phyloP scores from a whole-genome alignment of 208 protist species.

The Trypanosoma grayi region DNA sequence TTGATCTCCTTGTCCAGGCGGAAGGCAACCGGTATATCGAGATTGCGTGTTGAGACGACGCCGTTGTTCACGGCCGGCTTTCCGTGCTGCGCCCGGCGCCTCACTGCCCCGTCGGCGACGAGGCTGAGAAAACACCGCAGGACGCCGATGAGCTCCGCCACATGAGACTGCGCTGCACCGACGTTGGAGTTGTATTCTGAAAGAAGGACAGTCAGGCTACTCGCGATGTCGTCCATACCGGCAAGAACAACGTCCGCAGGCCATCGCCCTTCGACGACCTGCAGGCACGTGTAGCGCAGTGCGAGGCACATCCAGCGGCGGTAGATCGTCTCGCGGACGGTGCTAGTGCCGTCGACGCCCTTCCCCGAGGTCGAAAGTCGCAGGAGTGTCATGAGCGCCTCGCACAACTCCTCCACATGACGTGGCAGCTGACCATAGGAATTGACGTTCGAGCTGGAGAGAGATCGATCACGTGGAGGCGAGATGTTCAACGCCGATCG shows the following conservation, averaged over 20 bases:
- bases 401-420: conserved; percentile 22
- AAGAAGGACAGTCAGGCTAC: neutral
- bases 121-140: conserved; percentile 21
- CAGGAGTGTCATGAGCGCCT: conserved; percentile 11
- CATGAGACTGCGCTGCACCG: conserved; percentile 7
- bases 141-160: conserved; percentile 10
- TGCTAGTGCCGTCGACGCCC: neutral
- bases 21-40: conserved; percentile 18
- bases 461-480: neutral
- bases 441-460: neutral
- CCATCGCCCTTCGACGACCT: conserved; percentile 19
- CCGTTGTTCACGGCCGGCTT: neutral
- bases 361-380: neutral
- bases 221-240: conserved; percentile 17
- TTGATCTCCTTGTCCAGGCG: neutral
- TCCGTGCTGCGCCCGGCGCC: neutral
- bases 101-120: conserved; percentile 1
- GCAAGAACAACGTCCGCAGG: conserved; percentile 12
- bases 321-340: neutral
- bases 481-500: neutral
- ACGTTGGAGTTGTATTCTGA: neutral
- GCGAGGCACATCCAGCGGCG: conserved; percentile 17
- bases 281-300: conserved; percentile 22
- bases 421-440: conserved; percentile 4
- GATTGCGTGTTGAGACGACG: neutral